Evolutionary conservation across 768 basidiomycete species (phyloP).

Genomic region (Lactarius quietus): DNA sequence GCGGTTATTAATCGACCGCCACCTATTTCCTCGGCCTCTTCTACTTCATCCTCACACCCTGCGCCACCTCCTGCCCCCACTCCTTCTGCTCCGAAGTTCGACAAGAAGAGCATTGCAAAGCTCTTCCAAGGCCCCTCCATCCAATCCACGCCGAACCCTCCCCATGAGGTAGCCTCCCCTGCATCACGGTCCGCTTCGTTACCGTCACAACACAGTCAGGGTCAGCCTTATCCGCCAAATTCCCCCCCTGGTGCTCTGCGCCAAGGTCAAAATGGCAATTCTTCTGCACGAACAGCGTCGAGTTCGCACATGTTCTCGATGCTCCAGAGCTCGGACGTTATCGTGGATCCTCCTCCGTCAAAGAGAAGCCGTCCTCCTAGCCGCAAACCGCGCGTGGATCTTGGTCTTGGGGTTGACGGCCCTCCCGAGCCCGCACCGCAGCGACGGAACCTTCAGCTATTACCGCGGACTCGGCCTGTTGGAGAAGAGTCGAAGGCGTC

Average conservation of each 20-base stretch:
- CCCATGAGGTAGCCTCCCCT: slow-evolving; percentile 35
- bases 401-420: slow-evolving; percentile 45
- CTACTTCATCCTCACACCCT: slow-evolving; percentile 30
- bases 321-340: slow-evolving; percentile 62
- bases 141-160: slow-evolving; percentile 21
- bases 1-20: slow-evolving; percentile 22
- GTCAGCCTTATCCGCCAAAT: too few relatives aligned
- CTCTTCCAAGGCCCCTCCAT: slow-evolving; percentile 51
- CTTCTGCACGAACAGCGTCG: slow-evolving; percentile 77
- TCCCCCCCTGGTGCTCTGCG: too few relatives aligned
- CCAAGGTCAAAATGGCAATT: too few relatives aligned
- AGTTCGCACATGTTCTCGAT: slow-evolving; percentile 85
- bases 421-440: slow-evolving; percentile 48
- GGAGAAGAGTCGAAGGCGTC: slow-evolving; percentile 38
- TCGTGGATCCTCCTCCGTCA: slow-evolving; percentile 42
- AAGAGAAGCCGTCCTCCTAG: slow-evolving; percentile 53
- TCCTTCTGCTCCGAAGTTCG: slow-evolving; percentile 33
- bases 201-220: slow-evolving; percentile 45
- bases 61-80: slow-evolving; percentile 27
- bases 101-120: slow-evolving; percentile 54
- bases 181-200: slow-evolving; percentile 50
- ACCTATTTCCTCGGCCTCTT: slow-evolving; percentile 33
- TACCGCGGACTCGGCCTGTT: slow-evolving; percentile 75
- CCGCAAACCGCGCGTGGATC: slow-evolving; percentile 50
- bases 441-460: slow-evolving; percentile 68